Base-by-base conservation (phyloP, 257 asterid genomes). In the Fraxinus cuspidata region DNA sequence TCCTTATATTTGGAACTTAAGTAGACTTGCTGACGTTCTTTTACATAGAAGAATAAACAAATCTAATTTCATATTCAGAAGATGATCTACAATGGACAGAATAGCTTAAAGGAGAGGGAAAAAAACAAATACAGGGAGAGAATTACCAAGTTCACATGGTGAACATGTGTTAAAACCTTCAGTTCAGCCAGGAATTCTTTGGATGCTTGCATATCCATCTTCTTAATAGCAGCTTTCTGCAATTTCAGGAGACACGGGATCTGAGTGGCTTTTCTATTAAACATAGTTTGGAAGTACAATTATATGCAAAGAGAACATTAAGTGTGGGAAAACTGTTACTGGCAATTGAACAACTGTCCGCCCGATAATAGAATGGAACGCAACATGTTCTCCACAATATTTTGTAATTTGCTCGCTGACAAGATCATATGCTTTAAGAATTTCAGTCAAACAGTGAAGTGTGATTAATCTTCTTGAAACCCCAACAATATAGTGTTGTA, bases 121-220 rank as follows among this genome's bases (percentile, higher is more conserved):
- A 5, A 19, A 40, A 23, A 27, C n/a, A 38, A 19, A 0, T 9
- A 69, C 60, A 66, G 32, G 38, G 80, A 37, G 73, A 19, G 49
- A 53, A 4, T 74, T 90, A 93, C 98, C 98, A 94, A 87, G 86
- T 94, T 94, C 74, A 94, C 89, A 81, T 94, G 98, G 82, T 93
- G 98, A 77, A 92, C 98, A 38, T 86, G 96, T 0, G 98, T 91
- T 84, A 91, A 81, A 75, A 91, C 97, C 56, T 88, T 93, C 72
- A 93, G 83, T 74, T 93, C 97, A 27, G 98, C 93, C 11, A 93
- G 83, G 77, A 93, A 93, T 71, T 91, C 97, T 84, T 89, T 91
- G 8, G 98, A 87, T 69, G 96, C 98, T 87, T 91, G 94, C 98
- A 91, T 91, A 75, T 91, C 96, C 98, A 93, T 90, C 86, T 89